These are phyloP conservation scores for Leccinum olivaceoglutinosum DNA, from an alignment of 1,284 basidiomycete genomes.

Conservation along the genomic window DNA sequence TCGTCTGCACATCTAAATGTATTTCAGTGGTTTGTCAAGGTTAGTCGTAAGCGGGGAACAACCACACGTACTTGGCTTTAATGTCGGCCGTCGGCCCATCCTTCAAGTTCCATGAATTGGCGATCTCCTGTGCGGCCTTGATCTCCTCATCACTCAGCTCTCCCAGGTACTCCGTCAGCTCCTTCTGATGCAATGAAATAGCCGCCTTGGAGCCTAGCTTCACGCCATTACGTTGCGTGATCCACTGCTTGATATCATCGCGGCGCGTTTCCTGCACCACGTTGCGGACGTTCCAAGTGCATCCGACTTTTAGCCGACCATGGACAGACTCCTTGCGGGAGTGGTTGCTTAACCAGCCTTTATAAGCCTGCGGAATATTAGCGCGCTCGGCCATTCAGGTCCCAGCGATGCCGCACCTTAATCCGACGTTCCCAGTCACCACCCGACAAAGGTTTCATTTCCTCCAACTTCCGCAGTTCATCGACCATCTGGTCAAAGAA, in stretches of 20 bases:
- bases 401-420: too few relatives aligned
- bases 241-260: not conserved
- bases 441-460: too few relatives aligned
- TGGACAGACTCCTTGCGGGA: not conserved
- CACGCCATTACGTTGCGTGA: not conserved
- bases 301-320: not conserved
- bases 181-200: not conserved
- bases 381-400: not conserved
- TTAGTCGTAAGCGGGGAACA: not conserved
- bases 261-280: not conserved
- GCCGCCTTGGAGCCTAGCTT: not conserved
- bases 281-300: not conserved
- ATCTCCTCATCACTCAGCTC: not conserved
- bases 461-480: too few relatives aligned
- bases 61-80: not conserved
- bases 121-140: not conserved
- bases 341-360: not conserved
- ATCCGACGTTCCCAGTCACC: too few relatives aligned
- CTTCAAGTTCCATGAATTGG: not conserved
- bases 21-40: not conserved
- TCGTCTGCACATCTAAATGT: not conserved
- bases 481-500: too few relatives aligned
- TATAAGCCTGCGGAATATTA: not conserved
- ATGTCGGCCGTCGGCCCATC: not conserved
- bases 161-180: not conserved